Conservation (phyloP, 2,329 filamentous ascomycete species). For the Xylariaceae sp. region DNA sequence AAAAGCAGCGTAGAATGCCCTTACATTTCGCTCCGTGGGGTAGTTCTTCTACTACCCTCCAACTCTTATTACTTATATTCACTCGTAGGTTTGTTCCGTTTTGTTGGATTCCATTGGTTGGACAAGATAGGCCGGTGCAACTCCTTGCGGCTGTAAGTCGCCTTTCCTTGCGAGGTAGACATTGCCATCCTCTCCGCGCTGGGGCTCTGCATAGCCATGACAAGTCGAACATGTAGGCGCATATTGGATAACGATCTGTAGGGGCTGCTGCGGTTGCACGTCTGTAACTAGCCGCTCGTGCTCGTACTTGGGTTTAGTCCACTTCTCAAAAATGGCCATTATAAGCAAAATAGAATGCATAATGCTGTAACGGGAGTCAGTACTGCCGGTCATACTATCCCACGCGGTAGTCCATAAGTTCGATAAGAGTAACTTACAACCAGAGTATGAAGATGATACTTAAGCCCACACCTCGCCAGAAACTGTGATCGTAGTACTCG, state of each 20-base stretch:
- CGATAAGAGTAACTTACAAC: slow-evolving; percentile 2
- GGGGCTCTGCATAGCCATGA: slow-evolving; percentile 5
- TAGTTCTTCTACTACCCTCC: background rate
- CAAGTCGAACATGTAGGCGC: slow-evolving; percentile 18
- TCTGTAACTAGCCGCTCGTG: background rate
- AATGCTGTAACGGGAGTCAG: background rate
- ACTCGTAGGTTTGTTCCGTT: background rate
- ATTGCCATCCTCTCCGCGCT: slow-evolving; percentile 10
- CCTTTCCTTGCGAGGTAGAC: slow-evolving; percentile 12
- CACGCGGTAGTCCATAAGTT: background rate
- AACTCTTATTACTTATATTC: background rate
- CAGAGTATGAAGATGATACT: background rate
- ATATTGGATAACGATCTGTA: slow-evolving; percentile 24
- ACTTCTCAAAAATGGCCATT: slow-evolving; percentile 14
- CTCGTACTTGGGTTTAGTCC: slow-evolving; percentile 7
- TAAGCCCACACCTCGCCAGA: slow-evolving; percentile 1
- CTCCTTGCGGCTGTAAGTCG: slow-evolving; percentile 22
- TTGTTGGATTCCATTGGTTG: background rate
- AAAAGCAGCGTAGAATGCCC: too few relatives aligned
- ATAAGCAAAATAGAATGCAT: slow-evolving; percentile 14
- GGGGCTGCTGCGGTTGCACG: slow-evolving; percentile 6
- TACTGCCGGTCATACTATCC: background rate
- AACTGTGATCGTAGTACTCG: background rate
- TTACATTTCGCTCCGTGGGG: too few relatives aligned
- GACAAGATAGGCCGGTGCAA: slow-evolving; percentile 13